These are phyloP conservation scores for Gossypium bickii DNA, from an alignment of 345 rosid species.

Conservation along the genomic window DNA sequence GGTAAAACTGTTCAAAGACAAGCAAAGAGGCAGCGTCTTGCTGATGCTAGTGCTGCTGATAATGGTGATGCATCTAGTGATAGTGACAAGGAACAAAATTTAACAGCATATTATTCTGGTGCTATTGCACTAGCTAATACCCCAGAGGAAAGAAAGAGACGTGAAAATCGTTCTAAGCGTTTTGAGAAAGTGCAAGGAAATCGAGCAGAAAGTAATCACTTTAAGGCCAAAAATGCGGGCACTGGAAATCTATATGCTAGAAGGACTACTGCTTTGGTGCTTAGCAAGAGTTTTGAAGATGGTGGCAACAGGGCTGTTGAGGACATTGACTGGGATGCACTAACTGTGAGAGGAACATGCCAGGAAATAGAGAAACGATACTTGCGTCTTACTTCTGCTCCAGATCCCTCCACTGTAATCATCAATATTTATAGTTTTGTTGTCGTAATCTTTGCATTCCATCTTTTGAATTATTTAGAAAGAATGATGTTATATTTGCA, in stretches of 20 bases:
- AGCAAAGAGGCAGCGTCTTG: constrained; percentile 67
- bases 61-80: constrained; percentile 88
- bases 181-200: constrained; percentile 77
- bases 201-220: constrained; percentile 45
- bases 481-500: not conserved
- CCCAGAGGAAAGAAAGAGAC: constrained; percentile 87
- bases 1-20: constrained; percentile 58
- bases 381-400: constrained; percentile 98
- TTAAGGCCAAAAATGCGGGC: constrained; percentile 62
- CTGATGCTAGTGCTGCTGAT: constrained; percentile 39
- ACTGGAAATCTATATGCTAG: constrained; percentile 56
- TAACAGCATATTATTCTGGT: constrained; percentile 73
- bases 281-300: constrained; percentile 67
- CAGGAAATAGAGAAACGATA: constrained; percentile 95
- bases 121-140: constrained; percentile 63
- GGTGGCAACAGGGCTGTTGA: constrained; percentile 87
- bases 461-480: not conserved
- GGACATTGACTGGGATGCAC: constrained; percentile 98
- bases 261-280: constrained; percentile 72
- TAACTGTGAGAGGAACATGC: constrained; percentile 91
- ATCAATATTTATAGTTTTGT: constrained; percentile 22
- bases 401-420: constrained; percentile 91
- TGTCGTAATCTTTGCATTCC: constrained; percentile 12
- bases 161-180: constrained; percentile 90
- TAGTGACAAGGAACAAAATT: constrained; percentile 80